Evolutionary conservation across 768 basidiomycete genomes (phyloP), one percentile per base, ranked within the genome.

Genomic region (Cytidiella melzeri): DNA sequence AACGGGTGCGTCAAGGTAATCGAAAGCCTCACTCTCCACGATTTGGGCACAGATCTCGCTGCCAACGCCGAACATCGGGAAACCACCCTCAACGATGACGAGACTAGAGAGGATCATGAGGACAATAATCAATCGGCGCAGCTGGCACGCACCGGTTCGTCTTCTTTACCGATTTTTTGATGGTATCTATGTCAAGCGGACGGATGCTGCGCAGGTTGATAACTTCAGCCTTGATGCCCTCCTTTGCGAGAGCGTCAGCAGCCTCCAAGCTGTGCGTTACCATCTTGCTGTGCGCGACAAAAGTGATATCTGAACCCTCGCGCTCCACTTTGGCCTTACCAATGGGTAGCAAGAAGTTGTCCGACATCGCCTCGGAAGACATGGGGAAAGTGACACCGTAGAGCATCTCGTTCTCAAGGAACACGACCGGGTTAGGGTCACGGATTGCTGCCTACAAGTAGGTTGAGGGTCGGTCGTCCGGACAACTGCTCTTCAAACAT

Each of bases 321-420:
- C 87, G 84, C 73, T 98, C 96, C 52, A 98, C 78, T 73, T 98
- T 97, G 67, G 86, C 87, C 74, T 98, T 97, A 64, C 96, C 96
- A 63, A 99, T 96, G 28, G 94, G 95, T 47, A 98, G 74, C 39
- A 94, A 68, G 80, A 92, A 99, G 72, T 90, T 81, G 67, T 94
- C 90, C 45, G 91, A 92, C 83, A 96, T 84, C 59, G 92, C 94
- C 62, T 94, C 94, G 55, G 83, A 67, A 23, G 92, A 92, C 84
- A 98, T 86, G 43, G 94, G 93, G 86, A 98, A 99, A 28, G 87
- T 80, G 55, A 93, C 83, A 69, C 96, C 96, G 73, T 99, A 99
- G 66, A 99, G 69, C 82, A 99, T 92, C 69, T 99, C 96, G 71
- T 99, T 99, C 67, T 99, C 96, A 45, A 99, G 87, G 80, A 99